Conservation (phyloP, 2,329 filamentous ascomycete species). For the Calonectria fujianensis region DNA sequence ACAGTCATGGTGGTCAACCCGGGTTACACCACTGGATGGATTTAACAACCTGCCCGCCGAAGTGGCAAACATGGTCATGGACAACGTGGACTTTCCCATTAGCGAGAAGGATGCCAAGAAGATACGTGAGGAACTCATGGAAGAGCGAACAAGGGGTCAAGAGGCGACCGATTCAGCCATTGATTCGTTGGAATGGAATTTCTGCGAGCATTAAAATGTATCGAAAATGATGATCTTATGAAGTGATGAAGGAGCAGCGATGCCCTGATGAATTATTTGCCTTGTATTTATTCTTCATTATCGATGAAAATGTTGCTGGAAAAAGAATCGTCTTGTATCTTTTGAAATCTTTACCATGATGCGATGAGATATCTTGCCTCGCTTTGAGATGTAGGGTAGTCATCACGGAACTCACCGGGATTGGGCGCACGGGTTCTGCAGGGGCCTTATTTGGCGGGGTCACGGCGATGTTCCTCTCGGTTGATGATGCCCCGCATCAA, state of each 20-base stretch:
- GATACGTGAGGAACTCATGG: constrained; percentile 53
- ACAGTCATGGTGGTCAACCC: constrained; percentile 60
- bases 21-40: background rate
- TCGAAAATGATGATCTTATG: no score
- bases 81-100: constrained; percentile 52
- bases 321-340: no score
- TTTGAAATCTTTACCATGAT: no score
- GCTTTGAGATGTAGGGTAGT: background rate
- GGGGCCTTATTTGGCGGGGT: constrained; percentile 17
- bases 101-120: constrained; percentile 49
- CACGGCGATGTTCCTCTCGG: background rate
- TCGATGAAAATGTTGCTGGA: no score
- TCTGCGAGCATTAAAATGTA: constrained; percentile 53
- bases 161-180: constrained; percentile 27
- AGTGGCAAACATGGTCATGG: constrained; percentile 47
- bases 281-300: background rate
- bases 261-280: no score
- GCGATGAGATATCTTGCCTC: background rate
- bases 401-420: background rate
- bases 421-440: constrained; percentile 8
- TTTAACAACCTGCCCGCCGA: constrained; percentile 48
- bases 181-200: constrained; percentile 40
- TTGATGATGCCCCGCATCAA: constrained; percentile 22
- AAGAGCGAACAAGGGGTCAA: constrained; percentile 49
- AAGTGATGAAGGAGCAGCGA: no score